Percentiles rank a stretch among this genome's conserved stretches.
Conservation (phyloP, 805 yeast genomes). For the Zygosaccharomyces lentus region DNA sequence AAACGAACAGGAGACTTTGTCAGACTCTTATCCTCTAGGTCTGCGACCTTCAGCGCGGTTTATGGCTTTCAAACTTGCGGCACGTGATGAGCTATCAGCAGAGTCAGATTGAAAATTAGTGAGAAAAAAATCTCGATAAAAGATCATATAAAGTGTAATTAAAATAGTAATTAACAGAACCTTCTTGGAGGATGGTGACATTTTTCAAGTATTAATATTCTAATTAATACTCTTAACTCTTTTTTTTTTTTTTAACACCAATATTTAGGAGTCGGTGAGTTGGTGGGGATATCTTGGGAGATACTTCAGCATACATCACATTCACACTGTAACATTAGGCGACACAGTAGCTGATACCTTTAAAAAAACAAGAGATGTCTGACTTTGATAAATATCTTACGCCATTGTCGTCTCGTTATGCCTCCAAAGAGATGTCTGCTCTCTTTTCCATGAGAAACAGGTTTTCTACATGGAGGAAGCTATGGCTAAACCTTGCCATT, state of each 20-base stretch:
- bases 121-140: not conserved
- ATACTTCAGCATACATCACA: not conserved
- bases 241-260: not conserved
- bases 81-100: constrained; percentile 15
- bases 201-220: not conserved
- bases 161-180: not conserved
- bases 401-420: constrained; percentile 94
- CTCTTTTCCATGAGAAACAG: constrained; percentile 90
- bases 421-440: constrained; percentile 93
- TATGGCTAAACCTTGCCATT: constrained; percentile 91
- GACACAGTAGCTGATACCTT: not conserved
- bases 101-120: constrained; percentile 14
- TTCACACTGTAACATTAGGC: not conserved
- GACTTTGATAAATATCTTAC: constrained; percentile 75
- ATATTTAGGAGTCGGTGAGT: not conserved
- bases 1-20: constrained; percentile 19
- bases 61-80: constrained; percentile 50
- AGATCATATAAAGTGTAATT: constrained; percentile 4
- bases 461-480: constrained; percentile 96
- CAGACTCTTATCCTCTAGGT: constrained; percentile 27
- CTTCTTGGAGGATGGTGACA: not conserved
- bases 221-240: not conserved
- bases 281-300: too few species aligned
- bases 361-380: constrained; percentile 22
- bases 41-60: constrained; percentile 68